Evolutionary conservation across 805 yeast genomes (phyloP).

Genomic region (Ogataea methylovora): DNA sequence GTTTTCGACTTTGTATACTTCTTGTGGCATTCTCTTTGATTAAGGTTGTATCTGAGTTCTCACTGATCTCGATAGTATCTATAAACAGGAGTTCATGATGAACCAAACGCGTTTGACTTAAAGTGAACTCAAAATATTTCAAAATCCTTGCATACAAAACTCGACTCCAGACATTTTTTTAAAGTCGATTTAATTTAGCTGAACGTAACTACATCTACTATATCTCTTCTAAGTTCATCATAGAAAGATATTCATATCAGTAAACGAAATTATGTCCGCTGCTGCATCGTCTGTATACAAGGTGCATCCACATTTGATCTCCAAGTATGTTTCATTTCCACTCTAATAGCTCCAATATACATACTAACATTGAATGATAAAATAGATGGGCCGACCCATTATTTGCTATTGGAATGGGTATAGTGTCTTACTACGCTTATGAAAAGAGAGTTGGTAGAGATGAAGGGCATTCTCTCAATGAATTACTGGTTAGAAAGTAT

Average conservation of each 20-base stretch:
- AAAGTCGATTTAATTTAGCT: no score
- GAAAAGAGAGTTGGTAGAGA: conserved; percentile 52
- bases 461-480: conserved; percentile 53
- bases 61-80: background rate
- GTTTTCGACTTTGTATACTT: no score
- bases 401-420: conserved; percentile 56
- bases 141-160: no score
- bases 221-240: no score
- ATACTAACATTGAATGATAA: conserved; percentile 1
- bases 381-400: conserved; percentile 52
- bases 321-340: conserved; percentile 22
- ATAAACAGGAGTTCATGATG: background rate
- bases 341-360: background rate
- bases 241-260: no score
- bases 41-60: conserved; percentile 1
- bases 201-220: no score
- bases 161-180: no score
- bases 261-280: conserved; percentile 3
- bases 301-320: conserved; percentile 37
- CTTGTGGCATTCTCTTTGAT: no score
- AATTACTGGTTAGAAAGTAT: conserved; percentile 34
- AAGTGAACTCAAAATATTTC: no score
- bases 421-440: conserved; percentile 53
- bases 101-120: background rate
- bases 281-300: conserved; percentile 17